Conservation (phyloP, 257 asterid genomes). For the Jaltomata sinuosa region DNA sequence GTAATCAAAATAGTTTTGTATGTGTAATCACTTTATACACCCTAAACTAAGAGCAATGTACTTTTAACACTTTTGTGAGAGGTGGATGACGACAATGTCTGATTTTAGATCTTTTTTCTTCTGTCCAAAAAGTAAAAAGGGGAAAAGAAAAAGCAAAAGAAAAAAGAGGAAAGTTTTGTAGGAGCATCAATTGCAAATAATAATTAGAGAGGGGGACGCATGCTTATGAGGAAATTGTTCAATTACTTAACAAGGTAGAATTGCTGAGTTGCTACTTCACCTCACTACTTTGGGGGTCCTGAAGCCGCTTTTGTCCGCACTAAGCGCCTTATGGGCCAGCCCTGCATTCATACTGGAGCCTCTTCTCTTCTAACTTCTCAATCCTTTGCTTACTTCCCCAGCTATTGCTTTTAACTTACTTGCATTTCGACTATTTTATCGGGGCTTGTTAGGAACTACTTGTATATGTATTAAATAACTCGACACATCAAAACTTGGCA, state of each 20-base stretch:
- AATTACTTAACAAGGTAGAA: not conserved
- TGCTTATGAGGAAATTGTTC: not conserved
- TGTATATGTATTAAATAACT: not conserved
- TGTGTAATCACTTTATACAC: too few relatives aligned
- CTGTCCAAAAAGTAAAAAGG: not conserved
- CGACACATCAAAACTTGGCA: not conserved
- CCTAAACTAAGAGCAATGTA: too few relatives aligned
- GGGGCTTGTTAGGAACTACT: not conserved
- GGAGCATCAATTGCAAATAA: not conserved
- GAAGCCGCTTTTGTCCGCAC: not conserved
- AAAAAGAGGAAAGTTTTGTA: not conserved
- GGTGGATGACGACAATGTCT: not conserved
- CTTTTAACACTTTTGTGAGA: not conserved
- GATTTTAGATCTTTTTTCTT: not conserved
- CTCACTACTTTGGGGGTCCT: not conserved
- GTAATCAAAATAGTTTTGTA: not conserved
- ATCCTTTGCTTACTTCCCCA: not conserved
- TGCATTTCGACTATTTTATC: not conserved
- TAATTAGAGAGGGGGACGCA: not conserved
- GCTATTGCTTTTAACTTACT: not conserved
- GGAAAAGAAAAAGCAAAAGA: not conserved
- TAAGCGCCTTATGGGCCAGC: conserved; percentile 13
- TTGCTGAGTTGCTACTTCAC: not conserved
- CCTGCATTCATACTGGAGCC: conserved; percentile 4
- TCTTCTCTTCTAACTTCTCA: not conserved